Evolutionary conservation across 495 filamentous ascomycete species (phyloP), one percentile per base, ranked within the genome.

Genomic region (Hypoxylon subgilvum): DNA sequence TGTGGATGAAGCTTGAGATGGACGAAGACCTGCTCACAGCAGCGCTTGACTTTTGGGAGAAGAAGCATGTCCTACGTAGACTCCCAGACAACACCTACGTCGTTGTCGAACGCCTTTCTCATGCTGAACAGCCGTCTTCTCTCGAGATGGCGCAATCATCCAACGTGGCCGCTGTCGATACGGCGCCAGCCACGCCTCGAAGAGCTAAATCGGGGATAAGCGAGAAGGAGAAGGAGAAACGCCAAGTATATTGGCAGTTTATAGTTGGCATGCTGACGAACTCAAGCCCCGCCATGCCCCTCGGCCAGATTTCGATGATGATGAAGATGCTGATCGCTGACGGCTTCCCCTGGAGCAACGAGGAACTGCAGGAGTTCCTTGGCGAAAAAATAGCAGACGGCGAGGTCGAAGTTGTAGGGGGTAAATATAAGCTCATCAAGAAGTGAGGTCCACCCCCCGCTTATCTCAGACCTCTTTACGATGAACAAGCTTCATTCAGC

Each of bases 251-350:
- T 74, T 89, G 86, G 86, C 86, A 90, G 68, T 97, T 94, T 68
- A 90, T 99, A 53, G 77, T 89, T 43, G 90, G 89, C 38, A 97
- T 99, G 93, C 75, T 99, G 74, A 97, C 89, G 53, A 97, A 97
- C 69, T 82, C 87, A 52, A 89, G 88, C 4, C 74, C 86, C 22
- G 65, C 74, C 23, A 95, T 96, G 88, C 84, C 88, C 39, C 67
- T 90, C 56, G 81, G 82, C 65, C 84, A 89, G 72, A 92, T 98
- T 53, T 79, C 85, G 3, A 93, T 92, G 88, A 96, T 97, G 90
- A 76, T 98, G 78, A 89, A 88, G 69, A 88, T 98, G 79, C 80
- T 90, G 21, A 86, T 97, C 22, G 83, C 88, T 1, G 92, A 90
- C 10, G 89, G 90, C 5, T 97, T 96, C 65, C 85, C 90, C 10